Base-by-base conservation (phyloP, 2,329 filamentous ascomycete genomes). In the Ilyonectria sp. region DNA sequence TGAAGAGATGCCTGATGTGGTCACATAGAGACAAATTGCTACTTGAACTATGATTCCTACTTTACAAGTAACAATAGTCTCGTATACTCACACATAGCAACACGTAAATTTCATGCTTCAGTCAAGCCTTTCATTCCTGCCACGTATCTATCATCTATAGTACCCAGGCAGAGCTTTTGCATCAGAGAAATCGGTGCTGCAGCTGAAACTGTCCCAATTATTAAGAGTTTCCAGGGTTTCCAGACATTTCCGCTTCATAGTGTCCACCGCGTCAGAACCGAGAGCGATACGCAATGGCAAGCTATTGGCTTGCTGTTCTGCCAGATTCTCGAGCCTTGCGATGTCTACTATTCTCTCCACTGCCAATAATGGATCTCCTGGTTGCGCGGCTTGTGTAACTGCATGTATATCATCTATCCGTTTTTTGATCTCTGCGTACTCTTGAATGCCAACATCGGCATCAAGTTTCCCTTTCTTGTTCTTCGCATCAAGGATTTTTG, bases 211-310 rank as follows among this genome's bases (percentile, higher is more conserved):
- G 7, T 29, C 35, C 60, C 60, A 62, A 7, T 6, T 23, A 4
- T 49, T n/a, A 1, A 62, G n/a, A 29, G 35, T 17, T 37, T 15
- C 50, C 17, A 62, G 19, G 1, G 60, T 62, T 21, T 62, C 50
- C 6, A 17, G 11, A 19, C 60, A 49, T 40, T 62, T 60, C 21
- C 21, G 21, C 21, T 31, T 60, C 57, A 60, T 60, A 5, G 35
- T 19, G 9, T 10, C 57, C 1, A 52, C 31, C 6, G 57, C 33
- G 5, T 60, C 57, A 10, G 57, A n/a, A 1, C 57, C 57, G 1
- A 60, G 3, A 7, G 57, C 31, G 35, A 60, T 52, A 2, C 57
- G 26, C 33, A 60, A 23, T 2, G 57, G 46, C 46, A 60, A 40
- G 26, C 29, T 50, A 2, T 4, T 11, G 7, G 10, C 46, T 15